A percentile compares a stretch with the other conserved stretches of the same genome.
Evolutionary conservation across 495 filamentous ascomycete genomes (phyloP).

Genomic region (Penicillium angulare): DNA sequence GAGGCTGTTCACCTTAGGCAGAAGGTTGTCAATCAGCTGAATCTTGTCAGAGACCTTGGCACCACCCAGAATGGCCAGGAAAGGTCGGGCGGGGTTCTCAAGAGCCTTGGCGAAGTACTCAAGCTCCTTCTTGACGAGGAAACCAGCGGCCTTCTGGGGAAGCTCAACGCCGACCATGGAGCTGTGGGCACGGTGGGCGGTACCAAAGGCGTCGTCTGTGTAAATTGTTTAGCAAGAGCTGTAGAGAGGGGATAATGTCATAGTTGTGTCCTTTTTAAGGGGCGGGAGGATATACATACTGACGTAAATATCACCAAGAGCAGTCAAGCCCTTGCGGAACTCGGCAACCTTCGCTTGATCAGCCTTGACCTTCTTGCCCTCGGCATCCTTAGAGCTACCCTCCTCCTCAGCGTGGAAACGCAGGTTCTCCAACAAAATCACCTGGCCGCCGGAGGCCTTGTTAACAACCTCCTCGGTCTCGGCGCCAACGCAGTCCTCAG

Average conservation of each 20-base stretch:
- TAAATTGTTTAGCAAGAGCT: constrained; percentile 19
- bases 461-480: constrained; percentile 87
- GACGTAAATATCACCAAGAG: constrained; percentile 93
- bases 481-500: constrained; percentile 85
- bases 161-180: constrained; percentile 98
- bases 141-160: constrained; percentile 92
- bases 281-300: constrained; percentile 56
- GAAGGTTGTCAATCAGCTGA: constrained; percentile 97
- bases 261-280: neutral
- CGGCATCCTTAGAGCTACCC: constrained; percentile 84
- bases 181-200: constrained; percentile 95
- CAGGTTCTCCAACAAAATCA: constrained; percentile 94
- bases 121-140: constrained; percentile 99
- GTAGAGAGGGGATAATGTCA: neutral
- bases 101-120: constrained; percentile 99
- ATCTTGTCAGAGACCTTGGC: constrained; percentile 99
- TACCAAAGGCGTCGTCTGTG: constrained; percentile 96
- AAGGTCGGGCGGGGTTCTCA: constrained; percentile 87
- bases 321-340: constrained; percentile 93
- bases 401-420: constrained; percentile 98
- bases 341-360: constrained; percentile 87
- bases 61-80: constrained; percentile 97
- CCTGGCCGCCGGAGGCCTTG: constrained; percentile 76
- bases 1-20: constrained; percentile 94
- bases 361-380: constrained; percentile 97